Percentiles rank a stretch among this genome's conserved stretches.
Evolutionary conservation across 2,329 filamentous ascomycete genomes (phyloP).

Genomic region (Colletotrichum sp.): DNA sequence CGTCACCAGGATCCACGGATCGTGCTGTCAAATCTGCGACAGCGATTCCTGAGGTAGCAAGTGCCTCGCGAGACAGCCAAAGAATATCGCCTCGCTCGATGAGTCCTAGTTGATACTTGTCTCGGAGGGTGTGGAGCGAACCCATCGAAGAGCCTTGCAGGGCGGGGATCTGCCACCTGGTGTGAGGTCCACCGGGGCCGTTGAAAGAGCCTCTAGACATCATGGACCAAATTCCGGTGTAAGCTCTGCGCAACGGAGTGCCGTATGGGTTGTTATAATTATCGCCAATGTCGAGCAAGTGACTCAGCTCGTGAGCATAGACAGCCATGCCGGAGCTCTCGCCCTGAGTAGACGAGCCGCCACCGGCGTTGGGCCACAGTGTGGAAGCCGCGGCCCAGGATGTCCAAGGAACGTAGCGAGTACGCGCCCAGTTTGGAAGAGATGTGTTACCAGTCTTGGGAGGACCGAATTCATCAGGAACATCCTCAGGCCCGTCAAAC

Average conservation of each 20-base stretch:
- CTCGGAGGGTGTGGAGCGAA: constrained; percentile 56
- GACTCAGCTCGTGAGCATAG: constrained; percentile 58
- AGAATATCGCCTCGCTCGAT: constrained; percentile 47
- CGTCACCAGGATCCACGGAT: constrained; percentile 42
- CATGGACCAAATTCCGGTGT: constrained; percentile 59
- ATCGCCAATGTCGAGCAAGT: constrained; percentile 56
- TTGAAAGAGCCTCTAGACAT: constrained; percentile 57
- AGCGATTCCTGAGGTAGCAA: constrained; percentile 45
- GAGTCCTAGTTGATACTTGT: constrained; percentile 57
- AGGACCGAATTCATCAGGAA: constrained; percentile 54
- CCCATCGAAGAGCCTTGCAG: constrained; percentile 53
- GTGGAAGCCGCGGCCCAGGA: constrained; percentile 55
- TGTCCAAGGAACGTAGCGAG: constrained; percentile 58
- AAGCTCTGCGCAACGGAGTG: constrained; percentile 47
- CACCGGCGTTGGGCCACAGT: constrained; percentile 59
- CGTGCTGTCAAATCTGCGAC: constrained; percentile 53
- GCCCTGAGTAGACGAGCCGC: constrained; percentile 56
- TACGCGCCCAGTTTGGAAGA: constrained; percentile 50
- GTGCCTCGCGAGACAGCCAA: constrained; percentile 45
- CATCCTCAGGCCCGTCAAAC: constrained; percentile 50
- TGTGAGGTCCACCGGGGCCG: constrained; percentile 58
- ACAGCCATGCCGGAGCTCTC: constrained; percentile 59
- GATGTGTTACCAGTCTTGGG: constrained; percentile 38
- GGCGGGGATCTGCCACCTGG: constrained; percentile 56
- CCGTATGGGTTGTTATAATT: constrained; percentile 62